Percentiles rank a stretch among this genome's conserved stretches.
These are phyloP conservation scores for Irpex sp. DNA, from an alignment of 1,284 basidiomycete genomes.

Conservation along the genomic window DNA sequence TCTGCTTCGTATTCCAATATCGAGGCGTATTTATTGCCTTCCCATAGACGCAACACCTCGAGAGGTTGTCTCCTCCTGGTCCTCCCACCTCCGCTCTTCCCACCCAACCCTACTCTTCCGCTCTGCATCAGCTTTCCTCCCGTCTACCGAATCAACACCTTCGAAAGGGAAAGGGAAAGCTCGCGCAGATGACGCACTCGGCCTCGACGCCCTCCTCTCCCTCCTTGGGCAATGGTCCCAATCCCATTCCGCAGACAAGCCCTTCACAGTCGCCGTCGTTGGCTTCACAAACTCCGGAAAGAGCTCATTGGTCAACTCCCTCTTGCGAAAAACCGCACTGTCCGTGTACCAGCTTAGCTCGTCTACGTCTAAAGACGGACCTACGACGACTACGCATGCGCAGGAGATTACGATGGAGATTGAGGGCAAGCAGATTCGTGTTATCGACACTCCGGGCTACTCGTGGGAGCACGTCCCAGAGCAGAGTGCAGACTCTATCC, in stretches of 20 bases:
- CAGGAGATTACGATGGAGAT: conserved; percentile 57
- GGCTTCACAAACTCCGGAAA: conserved; percentile 83
- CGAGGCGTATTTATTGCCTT: too few relatives aligned
- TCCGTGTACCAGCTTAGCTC: conserved; percentile 58
- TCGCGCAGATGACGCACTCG: conserved; percentile 52
- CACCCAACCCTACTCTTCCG: conserved; percentile 82
- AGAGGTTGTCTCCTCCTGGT: conserved; percentile 80
- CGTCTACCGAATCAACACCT: conserved; percentile 30
- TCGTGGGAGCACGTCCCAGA: conserved; percentile 46
- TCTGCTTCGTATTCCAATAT: too few relatives aligned
- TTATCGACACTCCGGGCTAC: conserved; percentile 88
- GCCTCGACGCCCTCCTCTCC: conserved; percentile 46
- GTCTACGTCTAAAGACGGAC: conserved; percentile 42
- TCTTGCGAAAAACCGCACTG: conserved; percentile 50
- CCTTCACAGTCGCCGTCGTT: conserved; percentile 67
- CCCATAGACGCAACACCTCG: conserved; percentile 77
- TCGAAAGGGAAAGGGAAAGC: conserved; percentile 38
- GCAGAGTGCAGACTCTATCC: conserved; percentile 40
- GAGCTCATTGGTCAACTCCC: conserved; percentile 78
- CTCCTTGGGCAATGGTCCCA: conserved; percentile 43
- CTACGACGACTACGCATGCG: conserved; percentile 68
- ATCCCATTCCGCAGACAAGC: conserved; percentile 41
- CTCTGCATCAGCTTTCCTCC: conserved; percentile 66
- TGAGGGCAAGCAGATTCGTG: conserved; percentile 43
- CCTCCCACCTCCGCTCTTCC: conserved; percentile 60